Evolutionary conservation across 805 yeast species (phyloP).

Genomic region (Yarrowia phangngaensis): DNA sequence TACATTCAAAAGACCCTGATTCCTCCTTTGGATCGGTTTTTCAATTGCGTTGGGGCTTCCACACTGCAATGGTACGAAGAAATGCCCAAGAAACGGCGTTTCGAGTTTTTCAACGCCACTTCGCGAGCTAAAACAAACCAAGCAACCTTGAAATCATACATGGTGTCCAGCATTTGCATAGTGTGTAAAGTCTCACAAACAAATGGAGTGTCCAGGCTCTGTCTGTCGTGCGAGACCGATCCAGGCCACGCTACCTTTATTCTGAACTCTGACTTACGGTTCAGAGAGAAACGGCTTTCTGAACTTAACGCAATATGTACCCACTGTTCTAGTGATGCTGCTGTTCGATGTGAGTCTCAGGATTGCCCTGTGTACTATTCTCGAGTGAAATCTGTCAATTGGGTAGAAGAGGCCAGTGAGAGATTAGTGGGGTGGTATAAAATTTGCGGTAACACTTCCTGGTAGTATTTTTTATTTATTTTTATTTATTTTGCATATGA

Average conservation of each 20-base stretch:
- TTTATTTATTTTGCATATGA: too few species aligned
- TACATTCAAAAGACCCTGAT: conserved; percentile 78
- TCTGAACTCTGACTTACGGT: conserved; percentile 28
- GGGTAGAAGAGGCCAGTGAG: conserved; percentile 30
- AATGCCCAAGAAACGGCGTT: conserved; percentile 48
- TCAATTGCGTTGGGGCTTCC: conserved; percentile 79
- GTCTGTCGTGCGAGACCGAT: conserved; percentile 26
- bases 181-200: conserved; percentile 10
- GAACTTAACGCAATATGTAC: conserved; percentile 36
- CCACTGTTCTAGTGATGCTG: conserved; percentile 38
- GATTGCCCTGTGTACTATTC: conserved; percentile 64
- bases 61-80: conserved; percentile 70
- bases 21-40: conserved; percentile 85
- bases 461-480: too few species aligned
- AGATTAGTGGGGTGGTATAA: conserved; percentile 3
- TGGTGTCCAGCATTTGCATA: neutral
- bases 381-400: conserved; percentile 45
- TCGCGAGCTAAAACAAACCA: conserved; percentile 6
- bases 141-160: conserved; percentile 26
- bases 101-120: conserved; percentile 18
- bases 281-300: conserved; percentile 28
- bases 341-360: conserved; percentile 51
- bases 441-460: too few species aligned
- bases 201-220: conserved; percentile 28
- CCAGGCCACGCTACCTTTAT: conserved; percentile 28